Conservation (phyloP, 1,284 basidiomycete species). For the Cryptococcus hybrid region DNA sequence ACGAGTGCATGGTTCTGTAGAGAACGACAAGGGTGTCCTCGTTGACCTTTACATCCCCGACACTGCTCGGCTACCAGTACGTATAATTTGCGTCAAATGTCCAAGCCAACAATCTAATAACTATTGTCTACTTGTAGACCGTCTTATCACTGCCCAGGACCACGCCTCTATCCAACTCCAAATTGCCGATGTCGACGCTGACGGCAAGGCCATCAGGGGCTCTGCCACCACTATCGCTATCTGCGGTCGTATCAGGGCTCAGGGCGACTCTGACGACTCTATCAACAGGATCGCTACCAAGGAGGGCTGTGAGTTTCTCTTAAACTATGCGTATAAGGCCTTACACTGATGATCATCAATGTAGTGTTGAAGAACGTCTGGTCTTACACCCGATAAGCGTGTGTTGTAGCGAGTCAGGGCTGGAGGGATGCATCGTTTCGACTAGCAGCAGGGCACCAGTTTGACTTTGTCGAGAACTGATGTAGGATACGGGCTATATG, state of each 20-base stretch:
- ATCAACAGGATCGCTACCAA: constrained; percentile 95
- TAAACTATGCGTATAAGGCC: neutral
- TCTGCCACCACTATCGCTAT: constrained; percentile 87
- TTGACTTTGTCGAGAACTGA: too few relatives aligned
- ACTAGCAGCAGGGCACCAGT: constrained; percentile 1
- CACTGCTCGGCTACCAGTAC: constrained; percentile 95
- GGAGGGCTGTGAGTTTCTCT: constrained; percentile 76
- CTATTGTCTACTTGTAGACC: constrained; percentile 17
- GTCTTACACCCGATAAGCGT: constrained; percentile 45
- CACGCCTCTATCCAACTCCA: constrained; percentile 97
- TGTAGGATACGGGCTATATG: too few relatives aligned
- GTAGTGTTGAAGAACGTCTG: constrained; percentile 52
- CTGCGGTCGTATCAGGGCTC: constrained; percentile 87
- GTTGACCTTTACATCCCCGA: constrained; percentile 99
- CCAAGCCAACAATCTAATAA: neutral
- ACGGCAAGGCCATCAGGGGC: constrained; percentile 82
- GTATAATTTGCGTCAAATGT: constrained; percentile 30
- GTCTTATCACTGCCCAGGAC: constrained; percentile 76
- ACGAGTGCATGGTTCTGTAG: constrained; percentile 8
- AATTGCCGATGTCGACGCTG: constrained; percentile 90
- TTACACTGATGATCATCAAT: constrained; percentile 2
- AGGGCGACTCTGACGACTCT: constrained; percentile 96
- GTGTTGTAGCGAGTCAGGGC: constrained; percentile 1
- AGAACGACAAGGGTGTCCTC: constrained; percentile 77
- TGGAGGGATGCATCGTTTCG: constrained; percentile 16